phyloP scores from a whole-genome alignment of 1,284 basidiomycete species.

The Cystobasidium sp. region DNA sequence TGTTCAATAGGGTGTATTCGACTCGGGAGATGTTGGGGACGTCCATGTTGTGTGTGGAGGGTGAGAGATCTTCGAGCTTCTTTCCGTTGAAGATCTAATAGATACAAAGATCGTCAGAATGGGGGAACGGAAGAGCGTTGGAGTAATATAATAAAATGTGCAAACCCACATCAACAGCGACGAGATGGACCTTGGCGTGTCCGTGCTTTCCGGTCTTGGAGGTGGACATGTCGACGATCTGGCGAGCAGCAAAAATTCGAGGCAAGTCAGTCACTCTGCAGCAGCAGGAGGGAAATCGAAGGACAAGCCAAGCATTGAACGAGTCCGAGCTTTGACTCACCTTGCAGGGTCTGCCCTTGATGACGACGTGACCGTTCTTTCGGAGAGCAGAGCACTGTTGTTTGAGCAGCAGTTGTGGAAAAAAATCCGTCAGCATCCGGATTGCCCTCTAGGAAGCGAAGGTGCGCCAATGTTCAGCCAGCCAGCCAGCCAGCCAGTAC shows the following conservation, averaged over 20 bases:
- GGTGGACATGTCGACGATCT: slow-evolving; percentile 96
- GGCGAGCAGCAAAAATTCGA: neutral
- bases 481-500: slow-evolving; percentile 1
- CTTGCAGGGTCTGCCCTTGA: slow-evolving; percentile 98
- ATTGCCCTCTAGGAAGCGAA: neutral
- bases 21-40: slow-evolving; percentile 90
- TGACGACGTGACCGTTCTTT: slow-evolving; percentile 91
- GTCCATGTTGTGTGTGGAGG: slow-evolving; percentile 99
- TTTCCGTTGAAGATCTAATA: slow-evolving; percentile 74
- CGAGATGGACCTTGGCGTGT: slow-evolving; percentile 98
- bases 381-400: slow-evolving; percentile 97
- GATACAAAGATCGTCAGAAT: slow-evolving; percentile 9
- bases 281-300: too few species aligned
- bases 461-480: neutral
- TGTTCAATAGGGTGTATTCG: slow-evolving; percentile 86
- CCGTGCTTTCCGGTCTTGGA: slow-evolving; percentile 98
- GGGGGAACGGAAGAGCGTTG: neutral
- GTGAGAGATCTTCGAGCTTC: slow-evolving; percentile 97
- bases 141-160: neutral
- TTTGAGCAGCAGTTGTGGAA: neutral
- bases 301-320: neutral
- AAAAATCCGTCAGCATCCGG: neutral
- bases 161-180: slow-evolving; percentile 86
- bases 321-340: slow-evolving; percentile 50
- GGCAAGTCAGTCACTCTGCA: too few species aligned